Evolutionary conservation across 2,329 filamentous ascomycete species (phyloP), one percentile per base, ranked within the genome.

Genomic region (Alternaria alternata): DNA sequence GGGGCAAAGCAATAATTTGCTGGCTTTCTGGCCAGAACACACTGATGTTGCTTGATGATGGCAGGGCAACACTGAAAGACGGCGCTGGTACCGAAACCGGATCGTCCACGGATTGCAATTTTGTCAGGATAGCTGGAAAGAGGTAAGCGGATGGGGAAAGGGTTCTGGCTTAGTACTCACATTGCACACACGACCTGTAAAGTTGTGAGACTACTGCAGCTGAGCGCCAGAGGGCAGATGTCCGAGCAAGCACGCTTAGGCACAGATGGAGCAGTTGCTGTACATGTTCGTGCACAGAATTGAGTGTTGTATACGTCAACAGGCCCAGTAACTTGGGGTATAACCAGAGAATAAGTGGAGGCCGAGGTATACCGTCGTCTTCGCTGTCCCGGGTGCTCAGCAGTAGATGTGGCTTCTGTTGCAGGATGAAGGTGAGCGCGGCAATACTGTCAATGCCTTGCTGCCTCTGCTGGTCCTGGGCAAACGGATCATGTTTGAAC

Each of bases 351-450:
- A 84, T 81, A 24, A 89, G 78, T 6, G 83, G 85, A 5, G 82
- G 81, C 34, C 63, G 65, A 48, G 68, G 63, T 18, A 22, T 65
- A 34, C 64, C 67, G 41, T 80, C 76, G 51, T 80, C 72, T 12
- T 72, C 70, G n/a, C 51, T 56, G 30, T 74, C 70, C 24, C 68
- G 70, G 24, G 61, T 38, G 26, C 64, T 72, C 20, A 84, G 79
- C 28, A 94, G 81, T n/a, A 93, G 86, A 38, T 84, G 81, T 2
- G 91, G 93, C 7, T 90, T 91, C 71, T 93, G 91, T 63, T 88
- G 85, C 65, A 97, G 85, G 3, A 91, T 91, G 52, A 91, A 85
- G 58, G 86, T 86, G 44, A 97, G 84, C 53, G 96, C 93, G 66
- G 90, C 87, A 48, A 97, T 84, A 53, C 92, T 93, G 72, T 93